These are phyloP conservation scores for Thermoascus crustaceus DNA, from an alignment of 2,329 filamentous ascomycete genomes.

Conservation along the genomic window DNA sequence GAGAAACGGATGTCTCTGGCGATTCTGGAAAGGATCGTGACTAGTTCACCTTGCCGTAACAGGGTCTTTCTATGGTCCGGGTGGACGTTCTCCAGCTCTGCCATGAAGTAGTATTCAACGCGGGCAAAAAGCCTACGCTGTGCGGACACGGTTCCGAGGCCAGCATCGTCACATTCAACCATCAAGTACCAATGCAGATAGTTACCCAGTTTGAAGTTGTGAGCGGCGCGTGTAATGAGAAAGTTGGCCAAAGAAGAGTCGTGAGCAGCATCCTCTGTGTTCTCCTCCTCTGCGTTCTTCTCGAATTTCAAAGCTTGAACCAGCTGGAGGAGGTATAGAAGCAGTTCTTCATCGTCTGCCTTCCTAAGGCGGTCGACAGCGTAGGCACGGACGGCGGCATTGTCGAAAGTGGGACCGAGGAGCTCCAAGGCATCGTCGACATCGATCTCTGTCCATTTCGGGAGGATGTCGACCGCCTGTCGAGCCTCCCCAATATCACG, in stretches of 20 bases:
- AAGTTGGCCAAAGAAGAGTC: constrained; percentile 86
- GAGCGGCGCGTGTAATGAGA: constrained; percentile 75
- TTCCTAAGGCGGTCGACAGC: constrained; percentile 88
- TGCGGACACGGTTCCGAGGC: constrained; percentile 62
- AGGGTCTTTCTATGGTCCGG: constrained; percentile 66
- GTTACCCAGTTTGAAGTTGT: constrained; percentile 85
- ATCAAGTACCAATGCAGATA: constrained; percentile 98
- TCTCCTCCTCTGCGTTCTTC: constrained; percentile 56
- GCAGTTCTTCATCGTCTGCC: constrained; percentile 82
- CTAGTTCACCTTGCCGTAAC: constrained; percentile 78
- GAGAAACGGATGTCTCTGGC: constrained; percentile 80
- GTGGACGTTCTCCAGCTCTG: constrained; percentile 68
- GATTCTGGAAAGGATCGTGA: constrained; percentile 78
- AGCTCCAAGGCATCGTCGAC: constrained; percentile 93
- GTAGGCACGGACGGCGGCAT: constrained; percentile 78
- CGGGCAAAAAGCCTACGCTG: constrained; percentile 83
- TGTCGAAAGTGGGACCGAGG: constrained; percentile 85
- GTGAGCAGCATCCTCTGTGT: constrained; percentile 53
- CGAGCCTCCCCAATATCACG: constrained; percentile 73
- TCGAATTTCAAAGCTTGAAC: constrained; percentile 96
- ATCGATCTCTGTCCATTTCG: constrained; percentile 94
- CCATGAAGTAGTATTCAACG: constrained; percentile 94
- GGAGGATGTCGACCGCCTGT: constrained; percentile 81
- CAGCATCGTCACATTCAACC: constrained; percentile 86
- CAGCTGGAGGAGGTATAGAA: constrained; percentile 84